Evolutionary conservation across 768 basidiomycete species (phyloP).

Genomic region (Coprinellus micaceus): DNA sequence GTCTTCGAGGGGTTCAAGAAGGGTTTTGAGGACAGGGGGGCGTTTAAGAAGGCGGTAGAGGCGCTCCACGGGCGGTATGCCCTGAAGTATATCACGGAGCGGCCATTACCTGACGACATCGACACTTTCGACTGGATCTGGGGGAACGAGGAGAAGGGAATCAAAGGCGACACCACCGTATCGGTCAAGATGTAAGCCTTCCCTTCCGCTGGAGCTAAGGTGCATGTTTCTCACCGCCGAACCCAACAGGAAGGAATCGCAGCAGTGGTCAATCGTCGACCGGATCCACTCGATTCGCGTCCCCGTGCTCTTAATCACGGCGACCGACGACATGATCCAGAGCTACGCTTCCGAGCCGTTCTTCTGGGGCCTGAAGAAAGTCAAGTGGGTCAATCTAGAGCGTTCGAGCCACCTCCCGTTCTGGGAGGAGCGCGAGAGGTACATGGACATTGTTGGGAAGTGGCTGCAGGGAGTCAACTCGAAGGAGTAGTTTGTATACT

Average conservation of each 20-base stretch:
- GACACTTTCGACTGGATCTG: slow-evolving; percentile 21
- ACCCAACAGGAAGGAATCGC: slow-evolving; percentile 10
- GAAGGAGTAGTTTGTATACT: no score
- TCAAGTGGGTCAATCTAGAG: slow-evolving; percentile 43
- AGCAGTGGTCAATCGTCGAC: slow-evolving; percentile 49
- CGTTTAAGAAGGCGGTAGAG: slow-evolving; percentile 17
- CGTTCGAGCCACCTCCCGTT: slow-evolving; percentile 43
- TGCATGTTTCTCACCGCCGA: no score
- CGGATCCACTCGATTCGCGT: slow-evolving; percentile 36
- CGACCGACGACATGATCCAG: slow-evolving; percentile 36
- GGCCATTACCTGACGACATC: slow-evolving; percentile 21
- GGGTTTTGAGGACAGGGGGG: slow-evolving; percentile 17
- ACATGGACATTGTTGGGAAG: slow-evolving; percentile 31
- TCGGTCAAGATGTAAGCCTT: slow-evolving; percentile 27
- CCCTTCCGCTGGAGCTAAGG: no score
- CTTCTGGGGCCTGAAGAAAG: slow-evolving; percentile 34
- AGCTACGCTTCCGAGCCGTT: slow-evolving; percentile 37
- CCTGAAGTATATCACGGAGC: slow-evolving; percentile 20
- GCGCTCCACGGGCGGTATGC: slow-evolving; percentile 18
- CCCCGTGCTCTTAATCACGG: slow-evolving; percentile 41
- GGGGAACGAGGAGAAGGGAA: slow-evolving; percentile 9
- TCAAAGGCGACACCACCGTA: slow-evolving; percentile 24
- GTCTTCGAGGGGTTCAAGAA: slow-evolving; percentile 16
- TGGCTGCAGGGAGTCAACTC: slow-evolving; percentile 12
- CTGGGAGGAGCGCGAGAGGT: slow-evolving; percentile 40